phyloP scores from a whole-genome alignment of 345 rosid genomes.

The Abelmoschus esculentus region DNA sequence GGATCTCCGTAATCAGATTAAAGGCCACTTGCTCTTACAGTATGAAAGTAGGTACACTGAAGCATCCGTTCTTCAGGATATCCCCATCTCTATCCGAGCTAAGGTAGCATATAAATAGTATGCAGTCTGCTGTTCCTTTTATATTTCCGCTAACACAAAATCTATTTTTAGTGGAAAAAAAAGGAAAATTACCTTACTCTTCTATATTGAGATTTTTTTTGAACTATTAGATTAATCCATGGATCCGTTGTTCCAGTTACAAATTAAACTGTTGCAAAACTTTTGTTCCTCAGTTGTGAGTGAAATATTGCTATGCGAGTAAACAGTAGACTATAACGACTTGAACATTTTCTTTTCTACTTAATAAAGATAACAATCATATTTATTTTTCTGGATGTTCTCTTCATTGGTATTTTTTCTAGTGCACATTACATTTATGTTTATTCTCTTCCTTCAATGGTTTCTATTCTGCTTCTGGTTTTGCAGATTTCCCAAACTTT shows the following conservation, averaged over 20 bases:
- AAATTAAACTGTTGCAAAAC: not conserved
- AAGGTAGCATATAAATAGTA: slow-evolving; percentile 40
- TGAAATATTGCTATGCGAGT: not conserved
- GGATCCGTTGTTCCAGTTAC: not conserved
- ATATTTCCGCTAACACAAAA: not conserved
- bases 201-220: not conserved
- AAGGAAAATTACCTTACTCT: not conserved
- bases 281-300: not conserved
- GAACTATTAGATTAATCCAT: not conserved
- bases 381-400: not conserved
- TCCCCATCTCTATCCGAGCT: slow-evolving; percentile 85
- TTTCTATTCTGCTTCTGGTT: not conserved
- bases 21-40: slow-evolving; percentile 69
- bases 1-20: slow-evolving; percentile 65
- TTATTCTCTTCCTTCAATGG: slow-evolving; percentile 8
- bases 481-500: slow-evolving; percentile 63
- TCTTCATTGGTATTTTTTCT: not conserved
- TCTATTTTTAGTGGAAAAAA: not conserved
- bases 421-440: not conserved
- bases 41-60: slow-evolving; percentile 81
- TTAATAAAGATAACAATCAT: not conserved
- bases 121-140: not conserved
- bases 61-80: slow-evolving; percentile 68
- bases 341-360: not conserved
- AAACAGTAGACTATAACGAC: not conserved